Evolutionary conservation across 2,329 filamentous ascomycete genomes (phyloP).

Genomic region (Fusarium sp.): DNA sequence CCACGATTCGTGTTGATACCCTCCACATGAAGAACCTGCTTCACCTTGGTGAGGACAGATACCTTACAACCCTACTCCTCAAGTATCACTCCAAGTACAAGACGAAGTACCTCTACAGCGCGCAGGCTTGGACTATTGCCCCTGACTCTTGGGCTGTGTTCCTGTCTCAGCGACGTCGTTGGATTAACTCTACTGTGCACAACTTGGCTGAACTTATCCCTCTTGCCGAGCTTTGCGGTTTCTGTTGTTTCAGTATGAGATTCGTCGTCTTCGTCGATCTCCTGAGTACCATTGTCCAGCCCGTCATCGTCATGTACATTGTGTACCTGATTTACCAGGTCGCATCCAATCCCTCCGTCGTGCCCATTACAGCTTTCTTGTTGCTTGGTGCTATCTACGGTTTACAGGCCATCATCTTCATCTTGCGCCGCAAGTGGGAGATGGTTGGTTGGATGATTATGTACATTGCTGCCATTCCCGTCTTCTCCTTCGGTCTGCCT

Average conservation of each 20-base stretch:
- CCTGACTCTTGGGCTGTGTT: constrained; percentile 95
- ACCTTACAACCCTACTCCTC: constrained; percentile 91
- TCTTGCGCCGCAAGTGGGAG: constrained; percentile 96
- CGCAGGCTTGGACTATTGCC: constrained; percentile 96
- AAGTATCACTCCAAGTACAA: constrained; percentile 95
- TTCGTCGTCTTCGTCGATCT: constrained; percentile 97
- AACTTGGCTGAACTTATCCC: constrained; percentile 97
- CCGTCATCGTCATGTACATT: constrained; percentile 90
- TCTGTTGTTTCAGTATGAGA: constrained; percentile 99
- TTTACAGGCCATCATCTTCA: constrained; percentile 97
- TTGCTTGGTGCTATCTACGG: constrained; percentile 96
- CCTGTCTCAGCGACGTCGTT: constrained; percentile 96
- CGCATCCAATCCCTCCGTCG: constrained; percentile 67
- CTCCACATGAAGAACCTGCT: constrained; percentile 99
- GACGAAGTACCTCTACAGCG: constrained; percentile 95
- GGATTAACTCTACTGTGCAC: constrained; percentile 99
- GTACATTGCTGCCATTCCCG: constrained; percentile 89
- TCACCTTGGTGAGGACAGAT: constrained; percentile 97
- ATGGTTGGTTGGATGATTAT: constrained; percentile 99
- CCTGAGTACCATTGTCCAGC: constrained; percentile 90
- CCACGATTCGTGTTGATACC: constrained; percentile 95
- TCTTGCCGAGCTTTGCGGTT: constrained; percentile 93
- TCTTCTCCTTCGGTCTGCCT: constrained; percentile 91
- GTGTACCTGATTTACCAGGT: constrained; percentile 87
- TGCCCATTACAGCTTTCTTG: constrained; percentile 89